These are phyloP conservation scores for Isabelozyma heimii DNA, from an alignment of 805 yeast genomes.

Conservation along the genomic window DNA sequence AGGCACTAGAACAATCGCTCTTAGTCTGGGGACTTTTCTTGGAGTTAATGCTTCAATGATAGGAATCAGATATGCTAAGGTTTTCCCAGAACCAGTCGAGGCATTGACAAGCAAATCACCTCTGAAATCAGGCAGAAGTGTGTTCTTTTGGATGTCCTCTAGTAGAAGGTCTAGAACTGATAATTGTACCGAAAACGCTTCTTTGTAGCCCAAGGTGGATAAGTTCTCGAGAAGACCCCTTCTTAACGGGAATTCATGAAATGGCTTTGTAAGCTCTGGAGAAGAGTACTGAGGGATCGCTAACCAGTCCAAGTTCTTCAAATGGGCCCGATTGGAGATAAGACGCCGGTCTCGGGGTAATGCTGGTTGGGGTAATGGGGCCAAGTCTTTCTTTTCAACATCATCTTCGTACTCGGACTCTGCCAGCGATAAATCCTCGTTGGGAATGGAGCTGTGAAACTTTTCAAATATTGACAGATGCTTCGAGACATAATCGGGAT, in stretches of 20 bases:
- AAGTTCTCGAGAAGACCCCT: conserved; percentile 47
- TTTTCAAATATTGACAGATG: conserved; percentile 18
- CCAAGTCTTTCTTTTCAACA: conserved; percentile 36
- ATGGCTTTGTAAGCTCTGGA: conserved; percentile 46
- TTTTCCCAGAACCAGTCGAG: conserved; percentile 94
- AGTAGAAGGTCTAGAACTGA: conserved; percentile 58
- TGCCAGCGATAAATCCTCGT: too few species aligned
- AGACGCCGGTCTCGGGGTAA: conserved; percentile 53
- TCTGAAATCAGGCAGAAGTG: conserved; percentile 47
- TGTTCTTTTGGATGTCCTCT: conserved; percentile 38
- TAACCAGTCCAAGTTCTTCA: conserved; percentile 59
- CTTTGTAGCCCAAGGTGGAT: conserved; percentile 38
- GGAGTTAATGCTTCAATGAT: conserved; percentile 63
- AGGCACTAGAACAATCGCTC: conserved; percentile 83
- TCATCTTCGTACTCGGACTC: conserved; percentile 12
- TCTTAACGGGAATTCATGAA: conserved; percentile 47
- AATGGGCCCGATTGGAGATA: conserved; percentile 18
- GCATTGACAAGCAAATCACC: conserved; percentile 90
- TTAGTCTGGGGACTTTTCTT: conserved; percentile 65
- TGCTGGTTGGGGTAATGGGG: conserved; percentile 84
- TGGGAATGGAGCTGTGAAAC: conserved; percentile 13
- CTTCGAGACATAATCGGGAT: conserved; percentile 15
- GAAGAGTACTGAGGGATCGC: conserved; percentile 58
- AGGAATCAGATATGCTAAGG: conserved; percentile 85
- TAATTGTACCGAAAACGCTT: conserved; percentile 78